phyloP scores from a whole-genome alignment of 2,329 filamentous ascomycete species.

The Conoideocrella luteorostrata region DNA sequence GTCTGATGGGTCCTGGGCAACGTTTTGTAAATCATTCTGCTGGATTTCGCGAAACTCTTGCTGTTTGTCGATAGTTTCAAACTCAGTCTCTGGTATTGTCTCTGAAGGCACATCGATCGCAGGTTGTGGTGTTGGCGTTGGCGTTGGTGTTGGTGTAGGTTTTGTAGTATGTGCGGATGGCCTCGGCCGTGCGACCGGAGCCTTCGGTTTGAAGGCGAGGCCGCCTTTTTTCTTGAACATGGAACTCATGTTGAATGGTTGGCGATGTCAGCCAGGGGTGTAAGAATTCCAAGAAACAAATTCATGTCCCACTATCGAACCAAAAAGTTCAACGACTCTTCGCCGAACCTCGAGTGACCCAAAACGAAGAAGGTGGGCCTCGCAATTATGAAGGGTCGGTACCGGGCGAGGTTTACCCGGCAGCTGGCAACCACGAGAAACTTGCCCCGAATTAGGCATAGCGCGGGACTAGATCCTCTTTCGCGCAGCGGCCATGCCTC shows the following conservation, averaged over 20 bases:
- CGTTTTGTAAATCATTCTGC: neutral
- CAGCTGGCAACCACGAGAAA: slow-evolving; percentile 25
- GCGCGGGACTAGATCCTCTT: slow-evolving; percentile 28
- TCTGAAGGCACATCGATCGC: slow-evolving; percentile 4
- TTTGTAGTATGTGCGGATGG: slow-evolving; percentile 8
- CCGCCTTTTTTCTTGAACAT: slow-evolving; percentile 62
- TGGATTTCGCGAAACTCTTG: neutral
- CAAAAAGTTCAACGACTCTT: neutral
- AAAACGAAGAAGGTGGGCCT: slow-evolving; percentile 6
- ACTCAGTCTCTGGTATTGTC: neutral
- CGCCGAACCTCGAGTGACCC: neutral
- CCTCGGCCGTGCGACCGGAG: slow-evolving; percentile 42
- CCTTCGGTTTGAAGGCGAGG: slow-evolving; percentile 64
- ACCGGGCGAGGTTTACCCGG: slow-evolving; percentile 27
- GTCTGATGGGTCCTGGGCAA: neutral
- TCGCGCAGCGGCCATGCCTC: slow-evolving; percentile 28
- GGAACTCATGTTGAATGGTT: slow-evolving; percentile 49
- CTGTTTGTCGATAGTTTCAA: neutral
- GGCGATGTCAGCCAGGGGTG: neutral
- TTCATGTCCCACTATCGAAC: neutral
- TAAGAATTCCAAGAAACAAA: neutral
- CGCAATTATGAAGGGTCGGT: neutral
- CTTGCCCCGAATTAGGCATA: slow-evolving; percentile 21
- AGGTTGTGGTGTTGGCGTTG: slow-evolving; percentile 6
- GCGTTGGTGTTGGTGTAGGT: slow-evolving; percentile 2